A percentile compares a stretch with the other conserved stretches of the same genome.
These are phyloP conservation scores for Zhuliangozyma blackwelliae DNA, from an alignment of 1,139 yeast genomes.

Conservation along the genomic window DNA sequence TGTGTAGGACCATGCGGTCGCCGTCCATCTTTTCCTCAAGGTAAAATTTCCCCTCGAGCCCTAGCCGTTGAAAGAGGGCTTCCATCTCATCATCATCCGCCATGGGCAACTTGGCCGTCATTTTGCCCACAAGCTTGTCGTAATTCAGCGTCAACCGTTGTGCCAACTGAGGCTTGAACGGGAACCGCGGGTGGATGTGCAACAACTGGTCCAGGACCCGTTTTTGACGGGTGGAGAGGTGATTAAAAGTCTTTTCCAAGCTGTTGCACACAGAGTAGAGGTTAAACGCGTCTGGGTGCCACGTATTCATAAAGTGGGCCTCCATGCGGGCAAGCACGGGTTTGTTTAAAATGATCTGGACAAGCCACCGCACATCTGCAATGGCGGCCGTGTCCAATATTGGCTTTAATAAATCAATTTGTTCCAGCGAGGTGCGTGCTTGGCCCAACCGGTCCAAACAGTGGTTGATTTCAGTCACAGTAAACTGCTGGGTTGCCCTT, in stretches of 20 bases:
- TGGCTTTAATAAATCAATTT: constrained; percentile 41
- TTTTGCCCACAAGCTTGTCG: constrained; percentile 40
- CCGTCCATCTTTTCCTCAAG: constrained; percentile 96
- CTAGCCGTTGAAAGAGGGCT: constrained; percentile 11
- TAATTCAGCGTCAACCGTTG: constrained; percentile 48
- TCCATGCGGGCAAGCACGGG: constrained; percentile 60
- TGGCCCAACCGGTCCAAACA: constrained; percentile 43
- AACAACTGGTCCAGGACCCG: constrained; percentile 44
- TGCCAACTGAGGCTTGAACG: constrained; percentile 73
- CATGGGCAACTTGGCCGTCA: constrained; percentile 25
- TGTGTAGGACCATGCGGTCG: constrained; percentile 77
- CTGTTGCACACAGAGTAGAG: constrained; percentile 67
- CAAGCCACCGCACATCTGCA: constrained; percentile 65
- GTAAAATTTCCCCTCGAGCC: constrained; percentile 42
- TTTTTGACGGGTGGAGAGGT: constrained; percentile 45
- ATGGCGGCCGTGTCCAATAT: constrained; percentile 54
- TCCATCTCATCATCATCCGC: constrained; percentile 19
- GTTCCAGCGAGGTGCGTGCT: constrained; percentile 37
- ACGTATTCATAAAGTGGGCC: constrained; percentile 51
- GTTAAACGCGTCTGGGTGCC: constrained; percentile 80
- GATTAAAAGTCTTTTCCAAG: constrained; percentile 57
- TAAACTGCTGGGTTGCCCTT: constrained; percentile 29
- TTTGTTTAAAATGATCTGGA: constrained; percentile 61
- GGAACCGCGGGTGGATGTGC: constrained; percentile 43
- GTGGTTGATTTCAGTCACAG: constrained; percentile 56